phyloP scores from a whole-genome alignment of 345 rosid genomes.

The Populus alba region DNA sequence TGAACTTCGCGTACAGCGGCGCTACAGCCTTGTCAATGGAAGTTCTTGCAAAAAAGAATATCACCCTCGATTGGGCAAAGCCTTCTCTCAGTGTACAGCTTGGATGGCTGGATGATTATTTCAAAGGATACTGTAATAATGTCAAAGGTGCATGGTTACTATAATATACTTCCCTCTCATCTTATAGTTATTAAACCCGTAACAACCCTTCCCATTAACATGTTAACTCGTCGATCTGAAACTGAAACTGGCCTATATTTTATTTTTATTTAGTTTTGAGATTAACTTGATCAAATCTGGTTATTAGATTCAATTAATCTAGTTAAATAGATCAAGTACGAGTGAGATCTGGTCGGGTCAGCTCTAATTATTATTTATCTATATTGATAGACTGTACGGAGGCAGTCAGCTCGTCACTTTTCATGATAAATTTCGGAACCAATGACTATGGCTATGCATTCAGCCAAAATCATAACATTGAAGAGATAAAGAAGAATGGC shows the following conservation, averaged over 20 bases:
- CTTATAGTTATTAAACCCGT: too few relatives aligned
- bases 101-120: background rate
- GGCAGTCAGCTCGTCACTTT: background rate
- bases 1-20: slow-evolving; percentile 6
- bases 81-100: background rate
- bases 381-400: background rate
- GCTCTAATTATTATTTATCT: too few relatives aligned
- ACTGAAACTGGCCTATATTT: too few relatives aligned
- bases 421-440: slow-evolving; percentile 21
- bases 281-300: too few relatives aligned
- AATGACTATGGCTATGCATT: slow-evolving; percentile 17
- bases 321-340: fast-evolving
- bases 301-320: too few relatives aligned
- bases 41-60: background rate
- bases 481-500: background rate
- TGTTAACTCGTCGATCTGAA: too few relatives aligned
- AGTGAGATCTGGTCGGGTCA: too few relatives aligned
- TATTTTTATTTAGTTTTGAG: too few relatives aligned
- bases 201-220: too few relatives aligned
- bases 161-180: too few relatives aligned
- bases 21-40: background rate
- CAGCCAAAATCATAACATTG: background rate
- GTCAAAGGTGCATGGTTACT: background rate
- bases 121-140: background rate
- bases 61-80: background rate